phyloP scores from a whole-genome alignment of 2,329 filamentous ascomycete species.

The Xylariaceae sp. region DNA sequence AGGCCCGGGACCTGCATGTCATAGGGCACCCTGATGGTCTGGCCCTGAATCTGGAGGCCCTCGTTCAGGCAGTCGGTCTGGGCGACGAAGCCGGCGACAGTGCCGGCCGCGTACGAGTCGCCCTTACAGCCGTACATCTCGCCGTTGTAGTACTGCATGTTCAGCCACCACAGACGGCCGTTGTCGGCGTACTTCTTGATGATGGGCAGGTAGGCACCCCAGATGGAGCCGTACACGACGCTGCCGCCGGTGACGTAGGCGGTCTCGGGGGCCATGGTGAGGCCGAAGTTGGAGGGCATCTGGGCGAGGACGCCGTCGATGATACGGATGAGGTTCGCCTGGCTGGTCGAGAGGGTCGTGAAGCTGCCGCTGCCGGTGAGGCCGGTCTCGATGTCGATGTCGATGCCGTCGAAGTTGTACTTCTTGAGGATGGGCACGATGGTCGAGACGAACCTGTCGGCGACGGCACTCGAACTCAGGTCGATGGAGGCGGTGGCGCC shows the following conservation, averaged over 20 bases:
- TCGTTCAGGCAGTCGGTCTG: slow-evolving; percentile 33
- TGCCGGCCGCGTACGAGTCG: slow-evolving; percentile 30
- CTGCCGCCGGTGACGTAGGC: slow-evolving; percentile 33
- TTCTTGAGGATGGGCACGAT: slow-evolving; percentile 32
- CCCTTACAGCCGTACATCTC: slow-evolving; percentile 33
- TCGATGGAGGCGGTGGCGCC: slow-evolving; percentile 32
- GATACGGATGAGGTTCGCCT: slow-evolving; percentile 32
- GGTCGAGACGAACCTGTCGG: slow-evolving; percentile 32
- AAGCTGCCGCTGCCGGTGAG: slow-evolving; percentile 30
- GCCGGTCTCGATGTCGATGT: slow-evolving; percentile 33
- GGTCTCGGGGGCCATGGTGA: slow-evolving; percentile 43
- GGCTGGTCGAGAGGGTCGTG: slow-evolving; percentile 28
- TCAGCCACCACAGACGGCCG: slow-evolving; percentile 34
- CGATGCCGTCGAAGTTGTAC: slow-evolving; percentile 35
- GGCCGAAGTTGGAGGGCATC: slow-evolving; percentile 54
- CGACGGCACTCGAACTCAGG: slow-evolving; percentile 28
- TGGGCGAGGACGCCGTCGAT: slow-evolving; percentile 34
- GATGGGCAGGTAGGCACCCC: slow-evolving; percentile 34
- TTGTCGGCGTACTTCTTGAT: slow-evolving; percentile 35
- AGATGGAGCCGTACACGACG: slow-evolving; percentile 31
- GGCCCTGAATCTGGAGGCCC: slow-evolving; percentile 29
- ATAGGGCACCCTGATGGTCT: slow-evolving; percentile 31
- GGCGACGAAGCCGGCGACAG: slow-evolving; percentile 30
- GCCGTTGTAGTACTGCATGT: slow-evolving; percentile 36
- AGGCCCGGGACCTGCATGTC: slow-evolving; percentile 33